These are phyloP conservation scores for Wilcoxina mikolae DNA, from an alignment of 495 filamentous ascomycete genomes.

Conservation along the genomic window DNA sequence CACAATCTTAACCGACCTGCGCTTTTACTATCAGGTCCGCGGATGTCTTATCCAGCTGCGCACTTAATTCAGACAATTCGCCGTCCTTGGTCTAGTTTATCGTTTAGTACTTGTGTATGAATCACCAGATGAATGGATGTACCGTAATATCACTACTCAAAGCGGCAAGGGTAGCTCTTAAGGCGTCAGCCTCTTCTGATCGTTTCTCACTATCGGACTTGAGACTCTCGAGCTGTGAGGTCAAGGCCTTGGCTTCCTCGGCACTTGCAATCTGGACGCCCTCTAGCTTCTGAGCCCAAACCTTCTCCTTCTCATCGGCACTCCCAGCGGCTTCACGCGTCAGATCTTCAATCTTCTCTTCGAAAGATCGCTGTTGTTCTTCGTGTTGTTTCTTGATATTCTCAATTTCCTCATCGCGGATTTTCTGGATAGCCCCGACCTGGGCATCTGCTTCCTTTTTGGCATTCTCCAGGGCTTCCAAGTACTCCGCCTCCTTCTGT, in stretches of 20 bases:
- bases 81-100: conserved; percentile 17
- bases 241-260: neutral
- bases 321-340: conserved; percentile 9
- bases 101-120: neutral
- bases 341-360: conserved; percentile 13
- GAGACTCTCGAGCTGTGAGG: conserved; percentile 14
- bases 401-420: conserved; percentile 13
- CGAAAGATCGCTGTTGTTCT: conserved; percentile 6
- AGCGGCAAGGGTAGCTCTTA: conserved; percentile 15
- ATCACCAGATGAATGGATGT: conserved; percentile 5
- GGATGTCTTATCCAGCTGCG: conserved; percentile 15
- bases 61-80: conserved; percentile 15
- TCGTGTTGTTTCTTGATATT: conserved; percentile 12
- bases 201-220: conserved; percentile 14
- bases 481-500: conserved; percentile 15
- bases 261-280: neutral
- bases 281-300: conserved; percentile 14
- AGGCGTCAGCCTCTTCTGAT: conserved; percentile 11
- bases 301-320: conserved; percentile 21
- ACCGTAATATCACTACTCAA: conserved; percentile 18
- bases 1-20: conserved; percentile 19
- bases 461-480: conserved; percentile 11
- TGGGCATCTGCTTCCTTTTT: conserved; percentile 16
- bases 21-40: conserved; percentile 19
- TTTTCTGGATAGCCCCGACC: conserved; percentile 12